These are phyloP conservation scores for Amaranthus cruentus DNA, from an alignment of 148 eudicot species.

Conservation along the genomic window DNA sequence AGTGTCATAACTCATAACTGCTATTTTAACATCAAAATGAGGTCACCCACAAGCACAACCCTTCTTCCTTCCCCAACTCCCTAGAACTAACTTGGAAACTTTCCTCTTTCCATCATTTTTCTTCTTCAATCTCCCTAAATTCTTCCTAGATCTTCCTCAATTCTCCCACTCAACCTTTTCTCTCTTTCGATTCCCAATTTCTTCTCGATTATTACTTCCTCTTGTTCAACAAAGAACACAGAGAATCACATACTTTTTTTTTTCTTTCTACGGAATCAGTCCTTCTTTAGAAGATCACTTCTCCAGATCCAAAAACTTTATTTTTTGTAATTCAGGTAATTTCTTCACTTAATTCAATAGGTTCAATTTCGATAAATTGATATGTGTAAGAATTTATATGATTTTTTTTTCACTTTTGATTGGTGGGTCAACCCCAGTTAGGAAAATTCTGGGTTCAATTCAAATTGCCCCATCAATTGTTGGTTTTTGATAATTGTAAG, in stretches of 20 bases:
- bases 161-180: not conserved
- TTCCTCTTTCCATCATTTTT: constrained; percentile 23
- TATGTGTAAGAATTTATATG: not conserved
- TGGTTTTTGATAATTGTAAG: not conserved
- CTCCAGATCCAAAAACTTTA: constrained; percentile 17
- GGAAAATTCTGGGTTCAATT: constrained; percentile 18
- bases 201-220: too few relatives aligned
- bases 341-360: not conserved
- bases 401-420: constrained; percentile 10
- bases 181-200: not conserved
- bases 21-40: not conserved
- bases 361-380: not conserved
- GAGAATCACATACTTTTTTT: too few relatives aligned
- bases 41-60: constrained; percentile 10
- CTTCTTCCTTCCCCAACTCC: constrained; percentile 1
- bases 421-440: constrained; percentile 26
- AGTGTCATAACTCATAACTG: constrained; percentile 14
- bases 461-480: not conserved
- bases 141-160: constrained; percentile 13
- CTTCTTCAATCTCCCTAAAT: not conserved
- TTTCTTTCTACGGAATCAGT: too few relatives aligned
- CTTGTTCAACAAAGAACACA: not conserved
- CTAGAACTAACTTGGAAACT: constrained; percentile 12
- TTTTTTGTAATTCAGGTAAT: constrained; percentile 1
- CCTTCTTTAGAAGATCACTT: not conserved